These are phyloP conservation scores for Mucor sp. DNA, from an alignment of 371 early-diverging fungal genomes.

Conservation along the genomic window DNA sequence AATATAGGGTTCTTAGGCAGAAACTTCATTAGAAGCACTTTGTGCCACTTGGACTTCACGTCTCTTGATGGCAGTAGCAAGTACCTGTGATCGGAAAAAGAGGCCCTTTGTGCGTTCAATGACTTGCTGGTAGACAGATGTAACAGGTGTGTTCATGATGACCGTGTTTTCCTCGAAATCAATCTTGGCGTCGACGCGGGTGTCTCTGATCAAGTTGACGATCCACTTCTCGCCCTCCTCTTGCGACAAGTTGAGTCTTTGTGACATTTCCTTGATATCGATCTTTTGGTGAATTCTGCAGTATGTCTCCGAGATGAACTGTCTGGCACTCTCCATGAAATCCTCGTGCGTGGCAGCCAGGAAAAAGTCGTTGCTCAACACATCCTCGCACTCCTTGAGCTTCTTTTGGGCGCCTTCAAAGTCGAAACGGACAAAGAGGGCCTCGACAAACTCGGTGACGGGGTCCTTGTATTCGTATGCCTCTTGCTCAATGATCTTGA, in stretches of 20 bases:
- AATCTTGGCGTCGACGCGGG: constrained; percentile 95
- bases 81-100: constrained; percentile 86
- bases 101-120: constrained; percentile 92
- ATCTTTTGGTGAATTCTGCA: constrained; percentile 95
- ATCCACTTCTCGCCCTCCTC: constrained; percentile 97
- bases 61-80: constrained; percentile 90
- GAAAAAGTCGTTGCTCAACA: constrained; percentile 89
- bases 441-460: constrained; percentile 89
- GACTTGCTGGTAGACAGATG: constrained; percentile 90
- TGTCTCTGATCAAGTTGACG: constrained; percentile 93
- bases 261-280: constrained; percentile 83
- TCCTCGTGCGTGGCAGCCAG: constrained; percentile 81
- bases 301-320: constrained; percentile 93
- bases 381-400: constrained; percentile 84
- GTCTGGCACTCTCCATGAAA: constrained; percentile 91
- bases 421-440: constrained; percentile 89
- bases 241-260: constrained; percentile 81
- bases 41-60: constrained; percentile 56
- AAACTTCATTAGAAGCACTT: constrained; percentile 18
- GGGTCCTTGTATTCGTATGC: constrained; percentile 83
- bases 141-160: constrained; percentile 84
- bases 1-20: constrained; percentile 10
- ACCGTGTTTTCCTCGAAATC: constrained; percentile 93
- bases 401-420: constrained; percentile 92
- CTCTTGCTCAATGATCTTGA: constrained; percentile 88